Conservation (phyloP, 2,329 filamentous ascomycete species). For the Aureobasidium pullulans region DNA sequence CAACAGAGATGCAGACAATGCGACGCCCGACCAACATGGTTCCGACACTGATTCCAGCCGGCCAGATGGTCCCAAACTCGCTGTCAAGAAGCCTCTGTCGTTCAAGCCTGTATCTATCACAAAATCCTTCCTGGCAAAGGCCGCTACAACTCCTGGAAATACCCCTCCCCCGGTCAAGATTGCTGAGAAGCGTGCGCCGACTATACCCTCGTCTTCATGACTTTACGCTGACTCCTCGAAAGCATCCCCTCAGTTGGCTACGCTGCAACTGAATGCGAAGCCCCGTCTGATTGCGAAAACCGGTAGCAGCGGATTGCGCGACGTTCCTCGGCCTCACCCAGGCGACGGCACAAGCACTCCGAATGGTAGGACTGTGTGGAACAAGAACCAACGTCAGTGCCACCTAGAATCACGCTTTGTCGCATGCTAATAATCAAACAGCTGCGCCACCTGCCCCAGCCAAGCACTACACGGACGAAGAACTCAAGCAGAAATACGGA, state of each 20-base stretch:
- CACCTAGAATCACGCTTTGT: constrained; percentile 24
- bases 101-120: constrained; percentile 86
- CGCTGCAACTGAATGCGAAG: constrained; percentile 47
- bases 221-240: constrained; percentile 22
- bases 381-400: constrained; percentile 75
- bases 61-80: constrained; percentile 47
- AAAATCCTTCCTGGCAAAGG: constrained; percentile 75
- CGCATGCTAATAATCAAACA: constrained; percentile 26
- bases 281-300: constrained; percentile 72
- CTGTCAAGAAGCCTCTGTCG: constrained; percentile 62
- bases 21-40: constrained; percentile 31
- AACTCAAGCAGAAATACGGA: constrained; percentile 73
- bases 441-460: constrained; percentile 60
- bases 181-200: constrained; percentile 45
- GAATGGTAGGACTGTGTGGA: constrained; percentile 73
- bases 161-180: constrained; percentile 38
- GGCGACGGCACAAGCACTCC: constrained; percentile 42
- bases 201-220: constrained; percentile 17
- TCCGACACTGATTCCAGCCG: constrained; percentile 70
- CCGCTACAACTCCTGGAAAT: constrained; percentile 40
- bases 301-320: constrained; percentile 55
- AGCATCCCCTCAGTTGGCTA: constrained; percentile 39
- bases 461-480: constrained; percentile 79
- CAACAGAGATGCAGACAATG: constrained; percentile 6
- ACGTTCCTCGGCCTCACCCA: constrained; percentile 23